Evolutionary conservation across 495 filamentous ascomycete genomes (phyloP).

Genomic region (Hamigera avellanea): DNA sequence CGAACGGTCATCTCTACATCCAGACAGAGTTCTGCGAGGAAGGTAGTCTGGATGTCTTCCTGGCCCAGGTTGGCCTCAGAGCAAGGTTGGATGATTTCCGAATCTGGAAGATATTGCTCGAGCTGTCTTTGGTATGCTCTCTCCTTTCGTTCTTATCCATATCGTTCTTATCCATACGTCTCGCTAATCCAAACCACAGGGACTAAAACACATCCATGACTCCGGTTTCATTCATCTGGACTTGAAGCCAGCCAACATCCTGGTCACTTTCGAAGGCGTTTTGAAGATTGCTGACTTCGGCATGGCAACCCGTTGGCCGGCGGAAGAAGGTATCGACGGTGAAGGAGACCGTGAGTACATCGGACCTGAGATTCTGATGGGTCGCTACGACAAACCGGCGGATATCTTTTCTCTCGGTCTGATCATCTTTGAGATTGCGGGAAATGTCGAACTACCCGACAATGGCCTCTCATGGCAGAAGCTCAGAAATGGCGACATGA

Average conservation of each 20-base stretch:
- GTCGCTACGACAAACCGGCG: conserved; percentile 75
- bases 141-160: not conserved
- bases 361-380: conserved; percentile 77
- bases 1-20: conserved; percentile 73
- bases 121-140: conserved; percentile 54
- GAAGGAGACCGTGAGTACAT: conserved; percentile 97
- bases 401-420: conserved; percentile 91
- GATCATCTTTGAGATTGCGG: conserved; percentile 87
- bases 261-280: conserved; percentile 82
- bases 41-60: conserved; percentile 76
- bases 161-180: not conserved
- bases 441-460: conserved; percentile 82
- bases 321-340: conserved; percentile 62
- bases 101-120: conserved; percentile 93
- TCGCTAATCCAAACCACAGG: conserved; percentile 46
- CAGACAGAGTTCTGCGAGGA: conserved; percentile 95
- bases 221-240: conserved; percentile 87
- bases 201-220: conserved; percentile 78
- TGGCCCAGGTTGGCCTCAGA: conserved; percentile 63
- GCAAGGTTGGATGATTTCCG: conserved; percentile 90
- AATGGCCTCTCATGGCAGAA: conserved; percentile 85
- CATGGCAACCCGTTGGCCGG: conserved; percentile 73
- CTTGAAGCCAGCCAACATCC: conserved; percentile 86
- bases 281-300: conserved; percentile 97
- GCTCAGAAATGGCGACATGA: conserved; percentile 76